Conservation (phyloP, 2,329 filamentous ascomycete species). For the Esteya vermicola region DNA sequence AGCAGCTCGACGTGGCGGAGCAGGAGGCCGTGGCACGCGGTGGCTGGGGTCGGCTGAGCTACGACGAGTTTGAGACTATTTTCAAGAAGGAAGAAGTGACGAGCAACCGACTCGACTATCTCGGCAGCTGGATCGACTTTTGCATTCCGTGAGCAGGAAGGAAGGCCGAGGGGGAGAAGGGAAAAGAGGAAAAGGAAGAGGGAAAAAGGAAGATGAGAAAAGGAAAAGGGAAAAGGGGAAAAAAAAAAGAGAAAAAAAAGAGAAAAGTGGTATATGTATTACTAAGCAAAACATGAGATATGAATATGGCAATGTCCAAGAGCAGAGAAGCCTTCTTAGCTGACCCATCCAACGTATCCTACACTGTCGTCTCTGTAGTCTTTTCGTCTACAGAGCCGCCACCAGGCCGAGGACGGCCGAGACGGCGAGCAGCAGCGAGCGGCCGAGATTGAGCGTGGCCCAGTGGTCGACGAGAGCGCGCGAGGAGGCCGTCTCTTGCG, state of each 20-base stretch:
- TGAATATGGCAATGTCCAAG: no score
- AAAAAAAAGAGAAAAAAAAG: no score
- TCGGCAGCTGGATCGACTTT: conserved; percentile 84
- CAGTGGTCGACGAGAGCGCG: conserved; percentile 41
- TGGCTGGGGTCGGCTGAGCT: conserved; percentile 67
- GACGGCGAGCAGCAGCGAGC: conserved; percentile 11
- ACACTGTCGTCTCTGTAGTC: no score
- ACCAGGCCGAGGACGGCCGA: conserved; percentile 3
- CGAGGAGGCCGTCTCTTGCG: conserved; percentile 16
- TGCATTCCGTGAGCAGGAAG: conserved; percentile 45
- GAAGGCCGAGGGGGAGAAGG: no score
- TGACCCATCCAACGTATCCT: no score
- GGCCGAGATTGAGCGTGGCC: conserved; percentile 34
- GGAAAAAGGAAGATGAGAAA: no score
- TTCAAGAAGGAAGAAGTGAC: conserved; percentile 54
- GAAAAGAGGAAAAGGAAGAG: no score
- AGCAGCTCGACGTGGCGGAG: conserved; percentile 49
- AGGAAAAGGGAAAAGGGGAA: no score
- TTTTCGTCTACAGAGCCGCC: no score
- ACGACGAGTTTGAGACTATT: conserved; percentile 63
- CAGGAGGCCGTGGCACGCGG: conserved; percentile 54
- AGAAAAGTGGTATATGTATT: no score
- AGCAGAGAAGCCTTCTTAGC: no score
- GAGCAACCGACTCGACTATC: conserved; percentile 57
- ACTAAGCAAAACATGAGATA: no score